Evolutionary conservation across 2,329 filamentous ascomycete species (phyloP), one percentile per base, ranked within the genome.

Genomic region (Blumeria graminis): DNA sequence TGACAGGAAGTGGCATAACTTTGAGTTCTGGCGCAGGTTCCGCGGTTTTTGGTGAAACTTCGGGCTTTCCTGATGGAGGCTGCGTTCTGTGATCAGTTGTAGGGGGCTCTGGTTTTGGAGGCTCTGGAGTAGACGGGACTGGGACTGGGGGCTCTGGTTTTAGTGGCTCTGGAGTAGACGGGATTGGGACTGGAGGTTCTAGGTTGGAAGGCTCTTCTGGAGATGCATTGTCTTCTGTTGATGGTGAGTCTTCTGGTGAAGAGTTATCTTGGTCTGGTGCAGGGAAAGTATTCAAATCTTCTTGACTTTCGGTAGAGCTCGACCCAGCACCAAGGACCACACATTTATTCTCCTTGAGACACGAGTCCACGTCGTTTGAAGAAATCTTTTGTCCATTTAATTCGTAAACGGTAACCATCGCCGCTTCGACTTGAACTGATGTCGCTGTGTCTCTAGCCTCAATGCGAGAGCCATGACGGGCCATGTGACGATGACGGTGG

Each of bases 301-400:
- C 2, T 28, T 28, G 22, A 28, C 22, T 28, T 28, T 28, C 22
- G 22, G 22, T 28, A 28, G 22, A 28, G 4, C 22, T 28, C 22
- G 22, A 28, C 1, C 22, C 22, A 28, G 79, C 76, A 61, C 78
- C 77, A 50, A 83, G 71, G 53, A 84, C 71, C 51, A 82, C 73
- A 71, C 80, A 92, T 51, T 77, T 76, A 55, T 87, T 84, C 59
- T 82, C 76, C 57, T 75, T 70, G 62, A 96, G 75, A 61, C 87
- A 86, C 56, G 77, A 67, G 70, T 82, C 75, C 56, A 87, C 87
- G 58, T 87, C 76, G 0, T 76, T 69, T 58, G 76, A 69, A 56
- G 73, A 71, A 62, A 94, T 75, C 6, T 52, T 18, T 64, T 80
- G 63, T 59, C 81, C 82, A 59, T 83, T 77, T 56, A 89, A 71